These are phyloP conservation scores for Talaromyces rugulosus DNA, from an alignment of 2,329 filamentous ascomycete species.

Conservation along the genomic window DNA sequence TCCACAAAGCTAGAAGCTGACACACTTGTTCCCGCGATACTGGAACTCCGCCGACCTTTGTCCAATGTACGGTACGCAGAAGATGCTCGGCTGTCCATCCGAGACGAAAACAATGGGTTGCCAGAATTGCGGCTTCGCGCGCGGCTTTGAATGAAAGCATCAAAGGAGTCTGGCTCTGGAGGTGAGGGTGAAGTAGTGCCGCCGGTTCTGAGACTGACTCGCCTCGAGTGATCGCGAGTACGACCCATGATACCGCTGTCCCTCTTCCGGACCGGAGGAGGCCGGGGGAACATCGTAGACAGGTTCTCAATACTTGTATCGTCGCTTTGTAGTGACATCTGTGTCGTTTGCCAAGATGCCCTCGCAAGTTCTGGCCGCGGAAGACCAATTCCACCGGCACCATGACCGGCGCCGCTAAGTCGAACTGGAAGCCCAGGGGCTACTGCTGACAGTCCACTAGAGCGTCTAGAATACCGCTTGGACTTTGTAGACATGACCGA, in stretches of 20 bases:
- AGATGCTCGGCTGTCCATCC: slow-evolving; percentile 29
- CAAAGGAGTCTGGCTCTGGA: slow-evolving; percentile 34
- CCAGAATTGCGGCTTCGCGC: slow-evolving; percentile 35
- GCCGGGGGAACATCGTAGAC: slow-evolving; percentile 33
- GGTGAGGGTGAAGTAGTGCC: slow-evolving; percentile 26
- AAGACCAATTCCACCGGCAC: slow-evolving; percentile 36
- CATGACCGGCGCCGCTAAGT: slow-evolving; percentile 39
- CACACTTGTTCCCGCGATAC: slow-evolving; percentile 29
- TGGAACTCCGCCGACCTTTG: slow-evolving; percentile 31
- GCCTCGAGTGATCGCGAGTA: slow-evolving; percentile 19
- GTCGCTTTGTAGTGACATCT: slow-evolving; percentile 29
- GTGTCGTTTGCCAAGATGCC: slow-evolving; percentile 36
- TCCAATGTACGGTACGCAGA: slow-evolving; percentile 31
- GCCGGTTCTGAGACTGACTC: slow-evolving; percentile 27
- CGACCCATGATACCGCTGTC: slow-evolving; percentile 24
- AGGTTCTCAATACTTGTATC: slow-evolving; percentile 33
- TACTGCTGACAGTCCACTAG: slow-evolving; percentile 34
- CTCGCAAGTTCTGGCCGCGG: slow-evolving; percentile 31
- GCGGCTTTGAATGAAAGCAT: slow-evolving; percentile 36
- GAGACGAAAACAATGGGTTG: slow-evolving; percentile 35
- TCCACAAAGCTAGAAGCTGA: slow-evolving; percentile 29
- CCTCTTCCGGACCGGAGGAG: slow-evolving; percentile 23
- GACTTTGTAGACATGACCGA: slow-evolving; percentile 33
- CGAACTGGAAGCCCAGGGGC: slow-evolving; percentile 35
- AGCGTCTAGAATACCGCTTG: slow-evolving; percentile 33